These are phyloP conservation scores for Aureobasidium sp. DNA, from an alignment of 2,329 filamentous ascomycete genomes.

Conservation along the genomic window DNA sequence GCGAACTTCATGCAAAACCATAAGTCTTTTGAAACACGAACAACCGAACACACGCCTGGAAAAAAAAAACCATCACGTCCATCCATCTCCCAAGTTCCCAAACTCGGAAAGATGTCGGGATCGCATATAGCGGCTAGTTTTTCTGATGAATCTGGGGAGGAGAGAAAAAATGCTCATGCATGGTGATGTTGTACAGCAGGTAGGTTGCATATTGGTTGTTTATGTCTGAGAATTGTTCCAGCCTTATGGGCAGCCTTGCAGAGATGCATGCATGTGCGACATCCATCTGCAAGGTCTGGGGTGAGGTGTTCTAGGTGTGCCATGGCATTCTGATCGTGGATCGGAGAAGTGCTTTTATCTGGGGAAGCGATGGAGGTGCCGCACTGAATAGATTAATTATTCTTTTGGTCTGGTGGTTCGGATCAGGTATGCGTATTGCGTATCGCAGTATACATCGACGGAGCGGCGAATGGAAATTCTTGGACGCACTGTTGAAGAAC, in stretches of 20 bases:
- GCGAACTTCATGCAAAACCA: background rate
- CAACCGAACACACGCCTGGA: too few species aligned
- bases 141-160: too few species aligned
- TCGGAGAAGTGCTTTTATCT: background rate
- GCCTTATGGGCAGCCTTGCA: background rate
- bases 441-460: background rate
- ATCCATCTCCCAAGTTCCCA: too few species aligned
- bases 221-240: background rate
- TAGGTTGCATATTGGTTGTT: background rate
- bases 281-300: background rate
- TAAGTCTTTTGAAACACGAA: background rate
- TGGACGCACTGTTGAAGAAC: too few species aligned
- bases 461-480: background rate
- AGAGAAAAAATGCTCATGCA: too few species aligned
- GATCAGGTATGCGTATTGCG: background rate
- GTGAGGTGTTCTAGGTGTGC: background rate
- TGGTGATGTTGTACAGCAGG: background rate
- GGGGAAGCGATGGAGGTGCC: too few species aligned
- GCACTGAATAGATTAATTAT: too few species aligned
- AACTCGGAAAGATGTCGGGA: too few species aligned
- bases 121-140: too few species aligned
- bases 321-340: background rate
- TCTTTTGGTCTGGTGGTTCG: background rate
- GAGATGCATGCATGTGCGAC: background rate
- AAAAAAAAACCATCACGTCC: too few species aligned